These are phyloP conservation scores for Physocladia obscura DNA, from an alignment of 192 early-diverging fungal genomes.

Conservation along the genomic window DNA sequence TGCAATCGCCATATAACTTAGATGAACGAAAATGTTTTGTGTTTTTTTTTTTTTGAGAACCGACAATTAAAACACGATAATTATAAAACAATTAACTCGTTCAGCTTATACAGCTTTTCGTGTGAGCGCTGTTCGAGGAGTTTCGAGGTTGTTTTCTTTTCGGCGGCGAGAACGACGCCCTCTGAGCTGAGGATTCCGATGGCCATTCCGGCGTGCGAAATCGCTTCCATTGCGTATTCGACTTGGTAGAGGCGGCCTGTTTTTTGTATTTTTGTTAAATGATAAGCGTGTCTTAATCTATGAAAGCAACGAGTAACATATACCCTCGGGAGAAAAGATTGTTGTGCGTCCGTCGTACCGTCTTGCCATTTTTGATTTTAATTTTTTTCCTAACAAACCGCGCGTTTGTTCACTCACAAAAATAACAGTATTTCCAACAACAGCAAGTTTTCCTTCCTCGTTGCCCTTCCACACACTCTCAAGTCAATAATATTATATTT, in stretches of 20 bases:
- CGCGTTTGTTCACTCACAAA: too few relatives aligned
- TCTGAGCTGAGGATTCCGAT: constrained; percentile 90
- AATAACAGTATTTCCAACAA: too few relatives aligned
- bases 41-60: too few relatives aligned
- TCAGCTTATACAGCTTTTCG: constrained; percentile 97
- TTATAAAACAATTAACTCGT: constrained; percentile 61
- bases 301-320: neutral
- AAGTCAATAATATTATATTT: too few relatives aligned
- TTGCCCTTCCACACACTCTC: too few relatives aligned
- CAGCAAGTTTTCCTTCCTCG: too few relatives aligned
- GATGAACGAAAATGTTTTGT: too few relatives aligned
- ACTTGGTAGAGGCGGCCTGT: constrained; percentile 97
- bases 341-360: constrained; percentile 98
- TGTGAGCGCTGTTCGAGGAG: constrained; percentile 82
- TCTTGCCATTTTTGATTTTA: constrained; percentile 70
- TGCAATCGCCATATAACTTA: constrained; percentile 82
- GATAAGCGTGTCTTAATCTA: neutral
- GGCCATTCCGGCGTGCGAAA: constrained; percentile 93
- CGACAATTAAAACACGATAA: too few relatives aligned
- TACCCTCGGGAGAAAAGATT: constrained; percentile 99
- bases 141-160: constrained; percentile 92
- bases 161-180: constrained; percentile 94
- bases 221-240: constrained; percentile 99
- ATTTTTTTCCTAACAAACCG: too few relatives aligned
- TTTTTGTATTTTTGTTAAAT: neutral